Evolutionary conservation across 2,329 filamentous ascomycete genomes (phyloP), one percentile per base, ranked within the genome.

Genomic region (Geoglossum cookeanum): DNA sequence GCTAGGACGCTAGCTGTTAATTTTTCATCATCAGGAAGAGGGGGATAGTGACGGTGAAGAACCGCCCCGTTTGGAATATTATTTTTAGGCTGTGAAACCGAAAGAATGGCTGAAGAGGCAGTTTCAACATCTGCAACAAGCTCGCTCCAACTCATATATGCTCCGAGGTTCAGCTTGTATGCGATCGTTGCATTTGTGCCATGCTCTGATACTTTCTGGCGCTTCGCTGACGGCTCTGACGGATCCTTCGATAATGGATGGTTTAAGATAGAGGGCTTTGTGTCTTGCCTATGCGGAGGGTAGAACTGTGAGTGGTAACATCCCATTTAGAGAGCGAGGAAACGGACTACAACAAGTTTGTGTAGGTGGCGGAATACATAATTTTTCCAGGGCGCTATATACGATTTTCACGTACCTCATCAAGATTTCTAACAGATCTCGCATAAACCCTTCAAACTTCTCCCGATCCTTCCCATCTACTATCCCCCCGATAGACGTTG

Each of bases 121-220:
- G 69, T 64, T 63, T 74, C 71, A 47, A 83, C 66, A 60, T 84
- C 81, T 55, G 74, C 68, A 15, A 85, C 77, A 47, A 87, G 72
- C 60, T 85, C 80, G 32, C 85, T 82, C 49, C 89, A 69, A 61
- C 78, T 76, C 30, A 74, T 73, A 65, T 84, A 84, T 35, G 66
- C 67, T 61, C 75, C 72, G 54, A 71, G 69, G 29, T 69, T 66
- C 55, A 78, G 70, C 69, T 79, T 81, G 62, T 79, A 76, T 58
- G 73, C 69, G 60, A 83, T 76, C 60, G 73, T 75, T 17, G 63
- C 63, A n/a, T 62, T 60, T 39, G 69, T 63, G 37, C 67, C 64
- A 37, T 65, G 66, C 51, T 76, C 74, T 55, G 74, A 71, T 1
- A 78, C 73, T 66, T 80, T 83, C 62, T 80, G 77, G 48, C 80